These are phyloP conservation scores for Colletotrichum chrysophilum DNA, from an alignment of 2,329 filamentous ascomycete genomes.

Conservation along the genomic window DNA sequence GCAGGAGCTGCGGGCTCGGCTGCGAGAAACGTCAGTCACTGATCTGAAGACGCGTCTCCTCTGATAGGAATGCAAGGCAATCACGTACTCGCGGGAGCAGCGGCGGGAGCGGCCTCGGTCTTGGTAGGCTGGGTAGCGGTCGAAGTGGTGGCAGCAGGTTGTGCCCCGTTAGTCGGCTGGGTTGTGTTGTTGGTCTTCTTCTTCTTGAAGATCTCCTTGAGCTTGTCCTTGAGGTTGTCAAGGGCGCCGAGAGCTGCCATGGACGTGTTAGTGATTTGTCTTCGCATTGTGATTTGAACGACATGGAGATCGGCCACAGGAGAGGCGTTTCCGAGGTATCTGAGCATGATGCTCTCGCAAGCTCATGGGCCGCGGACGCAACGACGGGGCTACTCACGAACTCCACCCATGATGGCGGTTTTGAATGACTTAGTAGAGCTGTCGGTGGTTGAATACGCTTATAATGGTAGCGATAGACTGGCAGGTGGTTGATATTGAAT, in stretches of 20 bases:
- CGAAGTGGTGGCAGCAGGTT: constrained; percentile 31
- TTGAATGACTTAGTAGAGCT: not conserved
- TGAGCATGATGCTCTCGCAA: not conserved
- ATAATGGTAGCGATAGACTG: not conserved
- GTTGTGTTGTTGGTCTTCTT: constrained; percentile 43
- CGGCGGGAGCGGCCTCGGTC: constrained; percentile 24
- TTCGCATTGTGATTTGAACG: not conserved
- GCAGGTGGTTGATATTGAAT: not conserved
- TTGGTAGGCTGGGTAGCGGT: constrained; percentile 32
- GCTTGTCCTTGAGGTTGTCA: constrained; percentile 61
- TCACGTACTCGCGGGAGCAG: constrained; percentile 17
- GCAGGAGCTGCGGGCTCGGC: constrained; percentile 21
- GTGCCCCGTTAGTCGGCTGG: constrained; percentile 27
- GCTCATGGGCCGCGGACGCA: not conserved
- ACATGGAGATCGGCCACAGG: not conserved
- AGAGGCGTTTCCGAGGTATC: not conserved
- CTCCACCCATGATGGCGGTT: constrained; percentile 53
- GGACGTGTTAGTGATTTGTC: not conserved
- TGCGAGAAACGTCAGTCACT: not conserved
- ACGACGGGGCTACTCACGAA: constrained; percentile 47
- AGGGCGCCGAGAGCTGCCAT: constrained; percentile 52
- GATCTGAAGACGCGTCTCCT: not conserved
- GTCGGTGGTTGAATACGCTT: not conserved
- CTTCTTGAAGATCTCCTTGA: constrained; percentile 59
- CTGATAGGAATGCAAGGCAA: not conserved